Evolutionary conservation across 1,284 basidiomycete species (phyloP).

Genomic region (Abortiporus biennis): DNA sequence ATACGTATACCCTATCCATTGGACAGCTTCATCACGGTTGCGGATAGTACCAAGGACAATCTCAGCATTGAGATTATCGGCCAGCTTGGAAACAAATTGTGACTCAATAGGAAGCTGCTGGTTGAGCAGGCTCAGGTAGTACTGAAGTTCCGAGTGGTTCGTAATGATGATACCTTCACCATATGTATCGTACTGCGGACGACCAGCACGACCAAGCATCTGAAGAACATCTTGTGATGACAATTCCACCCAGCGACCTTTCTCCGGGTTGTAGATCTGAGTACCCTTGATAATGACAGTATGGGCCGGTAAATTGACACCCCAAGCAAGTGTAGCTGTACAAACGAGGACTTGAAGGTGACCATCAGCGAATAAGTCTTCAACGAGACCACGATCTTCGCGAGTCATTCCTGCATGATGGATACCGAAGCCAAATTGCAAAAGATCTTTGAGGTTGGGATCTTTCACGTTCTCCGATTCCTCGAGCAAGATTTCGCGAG

Average conservation of each 20-base stretch:
- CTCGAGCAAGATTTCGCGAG: conserved; percentile 81
- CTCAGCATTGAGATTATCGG: conserved; percentile 97
- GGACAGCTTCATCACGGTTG: conserved; percentile 95
- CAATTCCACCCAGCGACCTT: conserved; percentile 95
- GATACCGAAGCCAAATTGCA: conserved; percentile 97
- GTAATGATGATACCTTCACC: conserved; percentile 99
- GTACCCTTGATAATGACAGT: conserved; percentile 99
- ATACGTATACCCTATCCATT: conserved; percentile 96
- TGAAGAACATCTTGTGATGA: conserved; percentile 97
- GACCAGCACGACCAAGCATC: conserved; percentile 97
- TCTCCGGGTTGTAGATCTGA: conserved; percentile 98
- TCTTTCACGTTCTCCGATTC: conserved; percentile 87
- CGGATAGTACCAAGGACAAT: conserved; percentile 94
- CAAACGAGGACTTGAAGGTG: conserved; percentile 94
- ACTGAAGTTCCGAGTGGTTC: conserved; percentile 94
- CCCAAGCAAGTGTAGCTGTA: conserved; percentile 98
- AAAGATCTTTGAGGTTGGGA: conserved; percentile 78
- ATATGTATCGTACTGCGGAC: conserved; percentile 96
- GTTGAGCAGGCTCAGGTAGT: conserved; percentile 91
- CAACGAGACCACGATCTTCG: conserved; percentile 89
- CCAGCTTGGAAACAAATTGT: conserved; percentile 89
- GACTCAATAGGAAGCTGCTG: conserved; percentile 97
- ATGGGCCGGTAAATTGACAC: conserved; percentile 97
- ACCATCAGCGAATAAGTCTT: conserved; percentile 92
- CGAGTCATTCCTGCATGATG: conserved; percentile 99